A percentile compares a stretch with the other conserved stretches of the same genome.
Conservation (phyloP, 768 basidiomycete genomes). For the Pleurotus cornucopiae region DNA sequence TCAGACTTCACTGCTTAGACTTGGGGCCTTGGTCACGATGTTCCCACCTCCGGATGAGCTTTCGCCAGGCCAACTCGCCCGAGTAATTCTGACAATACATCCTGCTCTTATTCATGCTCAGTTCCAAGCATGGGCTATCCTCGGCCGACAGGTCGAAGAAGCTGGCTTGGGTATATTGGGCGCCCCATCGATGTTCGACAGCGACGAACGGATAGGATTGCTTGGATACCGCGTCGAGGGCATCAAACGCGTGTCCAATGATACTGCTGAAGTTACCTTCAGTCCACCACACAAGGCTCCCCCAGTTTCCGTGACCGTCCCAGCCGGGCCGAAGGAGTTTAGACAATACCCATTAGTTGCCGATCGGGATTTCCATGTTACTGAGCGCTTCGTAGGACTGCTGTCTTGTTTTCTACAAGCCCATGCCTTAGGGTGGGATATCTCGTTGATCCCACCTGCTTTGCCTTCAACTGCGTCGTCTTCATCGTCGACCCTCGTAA, state of each 20-base stretch:
- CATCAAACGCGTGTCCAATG: conserved; percentile 36
- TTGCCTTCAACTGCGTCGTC: conserved; percentile 57
- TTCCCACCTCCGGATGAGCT: conserved; percentile 46
- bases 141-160: conserved; percentile 51
- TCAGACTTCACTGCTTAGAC: conserved; percentile 56
- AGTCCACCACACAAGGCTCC: conserved; percentile 21
- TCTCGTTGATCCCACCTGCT: conserved; percentile 56
- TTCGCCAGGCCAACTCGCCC: conserved; percentile 45
- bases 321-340: conserved; percentile 44
- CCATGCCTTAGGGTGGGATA: conserved; percentile 63
- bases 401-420: conserved; percentile 58
- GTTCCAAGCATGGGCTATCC: conserved; percentile 59
- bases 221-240: conserved; percentile 45
- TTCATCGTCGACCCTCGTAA: conserved; percentile 54
- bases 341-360: conserved; percentile 41
- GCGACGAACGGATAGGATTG: conserved; percentile 39
- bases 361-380: conserved; percentile 39
- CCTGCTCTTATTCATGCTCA: conserved; percentile 52
- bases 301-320: conserved; percentile 32
- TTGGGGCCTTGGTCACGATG: conserved; percentile 34
- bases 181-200: conserved; percentile 37
- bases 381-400: conserved; percentile 49
- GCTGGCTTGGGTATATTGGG: conserved; percentile 51
- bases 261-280: conserved; percentile 41
- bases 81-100: conserved; percentile 55